A percentile compares a stretch with the other conserved stretches of the same genome.
phyloP scores from a whole-genome alignment of 768 basidiomycete genomes.

The Russula griseocarnosa region DNA sequence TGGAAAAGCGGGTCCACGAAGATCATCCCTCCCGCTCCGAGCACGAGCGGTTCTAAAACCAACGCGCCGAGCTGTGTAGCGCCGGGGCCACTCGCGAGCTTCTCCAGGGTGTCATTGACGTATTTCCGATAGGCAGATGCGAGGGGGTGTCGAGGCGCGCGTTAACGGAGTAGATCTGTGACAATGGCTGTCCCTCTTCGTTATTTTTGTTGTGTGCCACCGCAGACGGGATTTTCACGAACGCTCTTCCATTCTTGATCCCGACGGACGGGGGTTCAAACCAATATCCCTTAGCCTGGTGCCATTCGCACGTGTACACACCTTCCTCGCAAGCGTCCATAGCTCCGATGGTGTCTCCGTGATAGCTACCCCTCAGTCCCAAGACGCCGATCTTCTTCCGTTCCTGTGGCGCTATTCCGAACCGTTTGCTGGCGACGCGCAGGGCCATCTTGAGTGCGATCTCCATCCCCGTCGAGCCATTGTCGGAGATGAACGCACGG shows the following conservation, averaged over 20 bases:
- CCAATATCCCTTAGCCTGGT: conserved; percentile 88
- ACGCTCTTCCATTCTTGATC: conserved; percentile 55
- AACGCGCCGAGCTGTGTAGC: conserved; percentile 59
- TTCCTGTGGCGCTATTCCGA: conserved; percentile 38
- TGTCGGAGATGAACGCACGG: conserved; percentile 88
- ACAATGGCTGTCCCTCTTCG: conserved; percentile 43
- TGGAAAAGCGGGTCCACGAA: conserved; percentile 98
- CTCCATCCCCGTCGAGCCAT: conserved; percentile 95
- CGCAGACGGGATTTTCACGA: conserved; percentile 51
- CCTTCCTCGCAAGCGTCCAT: conserved; percentile 96
- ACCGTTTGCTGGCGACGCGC: conserved; percentile 52
- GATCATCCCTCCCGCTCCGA: conserved; percentile 96
- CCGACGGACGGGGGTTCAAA: conserved; percentile 82
- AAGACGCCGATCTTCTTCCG: conserved; percentile 66
- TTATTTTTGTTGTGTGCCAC: conserved; percentile 35
- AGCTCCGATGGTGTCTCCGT: conserved; percentile 94
- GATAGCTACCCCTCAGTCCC: conserved; percentile 89
- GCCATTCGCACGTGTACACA: conserved; percentile 95
- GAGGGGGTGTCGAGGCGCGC: conserved; percentile 55
- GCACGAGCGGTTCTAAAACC: conserved; percentile 85
- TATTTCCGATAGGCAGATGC: conserved; percentile 59
- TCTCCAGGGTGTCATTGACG: conserved; percentile 50
- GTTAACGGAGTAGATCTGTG: conserved; percentile 66
- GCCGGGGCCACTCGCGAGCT: conserved; percentile 39
- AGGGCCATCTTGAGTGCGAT: conserved; percentile 98